Evolutionary conservation across 2,329 filamentous ascomycete species (phyloP).

Genomic region (Diaporthe sp.): DNA sequence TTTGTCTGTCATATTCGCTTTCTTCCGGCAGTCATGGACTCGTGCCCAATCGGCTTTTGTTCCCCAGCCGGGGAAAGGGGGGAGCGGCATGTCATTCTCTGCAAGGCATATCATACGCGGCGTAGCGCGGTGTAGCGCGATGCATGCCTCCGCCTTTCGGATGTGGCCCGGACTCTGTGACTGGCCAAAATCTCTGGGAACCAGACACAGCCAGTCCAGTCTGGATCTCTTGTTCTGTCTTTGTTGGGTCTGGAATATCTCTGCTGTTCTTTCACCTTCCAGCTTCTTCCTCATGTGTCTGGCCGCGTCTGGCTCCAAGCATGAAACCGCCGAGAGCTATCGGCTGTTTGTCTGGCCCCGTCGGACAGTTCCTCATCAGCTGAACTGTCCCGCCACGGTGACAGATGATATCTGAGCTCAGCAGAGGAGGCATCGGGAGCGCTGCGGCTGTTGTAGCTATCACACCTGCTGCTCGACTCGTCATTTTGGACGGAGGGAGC

Average conservation of each 20-base stretch:
- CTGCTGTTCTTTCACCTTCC: not conserved
- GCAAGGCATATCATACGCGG: conserved; percentile 28
- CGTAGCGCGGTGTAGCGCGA: conserved; percentile 22
- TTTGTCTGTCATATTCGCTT: not conserved
- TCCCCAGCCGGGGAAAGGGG: not conserved
- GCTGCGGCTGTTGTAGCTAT: not conserved
- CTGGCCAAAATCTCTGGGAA: not conserved
- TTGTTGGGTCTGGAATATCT: not conserved
- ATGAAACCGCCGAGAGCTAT: conserved; percentile 8
- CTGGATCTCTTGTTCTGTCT: not conserved
- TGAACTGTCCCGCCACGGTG: not conserved
- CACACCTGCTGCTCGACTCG: not conserved
- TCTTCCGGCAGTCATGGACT: not conserved
- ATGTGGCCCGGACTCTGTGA: not conserved
- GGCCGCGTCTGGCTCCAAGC: conserved; percentile 1
- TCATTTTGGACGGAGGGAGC: not conserved
- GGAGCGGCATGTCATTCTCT: conserved; percentile 13
- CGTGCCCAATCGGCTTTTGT: conserved; percentile 12
- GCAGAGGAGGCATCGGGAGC: not conserved
- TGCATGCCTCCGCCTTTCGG: conserved; percentile 20
- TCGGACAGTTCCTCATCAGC: conserved; percentile 1
- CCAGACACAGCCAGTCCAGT: not conserved
- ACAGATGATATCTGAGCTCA: not conserved
- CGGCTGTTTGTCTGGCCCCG: not conserved
- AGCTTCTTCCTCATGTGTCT: conserved; percentile 1